Base-by-base conservation (phyloP, 768 basidiomycete genomes). In the Lyophyllum decastes region DNA sequence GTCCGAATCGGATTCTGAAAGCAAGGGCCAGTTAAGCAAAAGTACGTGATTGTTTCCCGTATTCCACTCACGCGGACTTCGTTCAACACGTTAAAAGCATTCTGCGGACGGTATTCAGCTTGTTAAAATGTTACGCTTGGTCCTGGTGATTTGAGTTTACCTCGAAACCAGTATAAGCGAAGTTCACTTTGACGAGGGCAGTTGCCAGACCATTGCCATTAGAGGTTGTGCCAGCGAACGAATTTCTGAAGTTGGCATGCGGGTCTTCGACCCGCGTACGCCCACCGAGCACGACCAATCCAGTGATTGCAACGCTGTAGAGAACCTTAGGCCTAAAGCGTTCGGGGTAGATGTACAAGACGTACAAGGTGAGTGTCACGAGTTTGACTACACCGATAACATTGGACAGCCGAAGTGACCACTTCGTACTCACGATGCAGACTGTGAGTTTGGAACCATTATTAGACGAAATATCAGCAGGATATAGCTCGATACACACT, bases 201-300 rank as follows among this genome's bases (percentile, higher is more conserved):
- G 70, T 75, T 2, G 73, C 72, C 11, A 75, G 63, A 6, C 80
- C 80, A 58, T 83, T 81, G 45, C 80, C 76, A 48, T 72, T 73
- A 49, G 74, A 73, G 1, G 79, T 81, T 25, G 82, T 84, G 19
- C 83, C 85, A 1, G 73, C 76, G 54, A 89, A 89, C 0, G 82
- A 73, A 62, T 87, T 67, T 40, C 70, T 74, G 68, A 89, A 88
- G 67, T 86, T 85, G 38, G 72, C 76, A 47, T 79, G 75, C 0
- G 87, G 84, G 66, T 88, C 79, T 43, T 75, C 40, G n/a, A 89
- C 77, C 8, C 73, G 75, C 2, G 84, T 86, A 52, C 77, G 73
- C 0, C 85, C 87, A 4, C 80, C 78, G 11, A 89, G 76, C 9
- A 88, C 87, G 22, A 82, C 82, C 73, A 84, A 81, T 62, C 82